These are phyloP conservation scores for Citrus maxima DNA, from an alignment of 345 rosid species.

Conservation along the genomic window DNA sequence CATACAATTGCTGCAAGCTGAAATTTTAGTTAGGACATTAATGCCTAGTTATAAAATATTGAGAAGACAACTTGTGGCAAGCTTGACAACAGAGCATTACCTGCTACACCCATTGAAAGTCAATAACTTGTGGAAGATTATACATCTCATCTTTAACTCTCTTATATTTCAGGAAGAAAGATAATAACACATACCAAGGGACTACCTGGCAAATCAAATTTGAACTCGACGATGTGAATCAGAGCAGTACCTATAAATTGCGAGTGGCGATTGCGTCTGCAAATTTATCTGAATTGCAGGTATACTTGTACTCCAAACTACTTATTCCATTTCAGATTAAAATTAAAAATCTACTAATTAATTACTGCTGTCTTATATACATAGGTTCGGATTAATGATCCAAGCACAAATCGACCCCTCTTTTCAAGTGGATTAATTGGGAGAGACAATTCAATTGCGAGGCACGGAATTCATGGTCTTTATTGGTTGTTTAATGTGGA, in stretches of 20 bases:
- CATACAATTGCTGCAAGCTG: too few species aligned
- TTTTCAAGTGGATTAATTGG: conserved; percentile 75
- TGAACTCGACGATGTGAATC: conserved; percentile 33
- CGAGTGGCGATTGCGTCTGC: conserved; percentile 76
- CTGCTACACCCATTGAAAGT: background rate
- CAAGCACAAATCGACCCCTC: conserved; percentile 30
- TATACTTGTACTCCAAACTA: conserved; percentile 10
- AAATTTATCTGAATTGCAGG: conserved; percentile 68
- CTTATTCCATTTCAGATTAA: background rate
- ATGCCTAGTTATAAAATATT: too few species aligned
- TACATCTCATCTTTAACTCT: background rate
- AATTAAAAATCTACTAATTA: background rate
- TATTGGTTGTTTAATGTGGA: conserved; percentile 68
- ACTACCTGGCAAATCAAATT: conserved; percentile 85
- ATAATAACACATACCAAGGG: conserved; percentile 40
- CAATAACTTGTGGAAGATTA: background rate
- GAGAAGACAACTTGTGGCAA: too few species aligned
- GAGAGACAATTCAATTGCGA: conserved; percentile 78
- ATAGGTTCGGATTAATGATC: conserved; percentile 63
- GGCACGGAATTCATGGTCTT: conserved; percentile 92
- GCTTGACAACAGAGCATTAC: too few species aligned
- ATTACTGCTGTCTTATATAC: background rate
- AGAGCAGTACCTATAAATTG: conserved; percentile 42
- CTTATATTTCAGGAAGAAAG: conserved; percentile 36
- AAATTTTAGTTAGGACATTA: too few species aligned